Evolutionary conservation across 441 rosid genomes (phyloP).

Genomic region (Bocquillonia castaneifolia): DNA sequence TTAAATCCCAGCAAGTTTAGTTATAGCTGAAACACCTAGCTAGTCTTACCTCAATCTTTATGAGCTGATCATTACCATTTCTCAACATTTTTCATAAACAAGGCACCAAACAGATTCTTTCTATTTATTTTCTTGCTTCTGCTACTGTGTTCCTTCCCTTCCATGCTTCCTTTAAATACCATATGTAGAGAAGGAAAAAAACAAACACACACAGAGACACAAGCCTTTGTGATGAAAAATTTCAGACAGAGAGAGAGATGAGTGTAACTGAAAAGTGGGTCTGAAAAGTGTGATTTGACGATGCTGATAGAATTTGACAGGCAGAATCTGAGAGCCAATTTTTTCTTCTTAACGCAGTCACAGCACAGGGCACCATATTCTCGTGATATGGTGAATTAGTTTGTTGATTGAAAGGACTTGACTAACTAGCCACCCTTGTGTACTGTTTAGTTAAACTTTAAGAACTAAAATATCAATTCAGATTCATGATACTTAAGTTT

Average conservation of each 20-base stretch:
- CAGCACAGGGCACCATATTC: slow-evolving; percentile 15
- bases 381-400: slow-evolving; percentile 17
- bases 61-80: slow-evolving; percentile 31
- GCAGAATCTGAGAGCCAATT: slow-evolving; percentile 16
- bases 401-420: background rate
- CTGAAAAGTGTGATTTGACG: slow-evolving; percentile 30
- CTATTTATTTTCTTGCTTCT: background rate
- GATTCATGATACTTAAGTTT: too few relatives aligned
- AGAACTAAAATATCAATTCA: background rate
- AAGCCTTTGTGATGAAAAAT: background rate
- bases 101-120: background rate
- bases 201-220: background rate
- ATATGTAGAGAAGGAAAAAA: background rate
- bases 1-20: background rate
- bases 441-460: background rate
- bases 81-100: slow-evolving; percentile 33
- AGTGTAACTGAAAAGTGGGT: background rate
- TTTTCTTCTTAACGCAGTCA: slow-evolving; percentile 10
- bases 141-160: background rate
- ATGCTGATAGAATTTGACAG: slow-evolving; percentile 12
- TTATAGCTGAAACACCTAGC: background rate
- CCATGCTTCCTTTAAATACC: slow-evolving; percentile 3
- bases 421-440: background rate
- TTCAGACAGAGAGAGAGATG: background rate
- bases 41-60: slow-evolving; percentile 31